These are phyloP conservation scores for Anthostomella pinea DNA, from an alignment of 2,329 filamentous ascomycete genomes.

Conservation along the genomic window DNA sequence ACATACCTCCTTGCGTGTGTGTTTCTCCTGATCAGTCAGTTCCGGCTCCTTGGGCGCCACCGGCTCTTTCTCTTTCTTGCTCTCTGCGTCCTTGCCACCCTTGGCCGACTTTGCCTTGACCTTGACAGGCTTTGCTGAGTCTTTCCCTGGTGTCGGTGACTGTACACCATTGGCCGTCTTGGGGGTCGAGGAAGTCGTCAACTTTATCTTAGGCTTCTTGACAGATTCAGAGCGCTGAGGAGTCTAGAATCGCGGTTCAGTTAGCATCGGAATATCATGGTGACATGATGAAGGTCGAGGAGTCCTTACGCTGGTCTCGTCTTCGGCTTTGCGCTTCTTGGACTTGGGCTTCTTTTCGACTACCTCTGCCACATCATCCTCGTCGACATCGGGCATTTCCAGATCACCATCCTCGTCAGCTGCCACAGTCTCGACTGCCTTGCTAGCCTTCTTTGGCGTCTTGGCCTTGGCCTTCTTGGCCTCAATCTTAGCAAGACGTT, in stretches of 20 bases:
- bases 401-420: constrained; percentile 56
- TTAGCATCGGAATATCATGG: constrained; percentile 2
- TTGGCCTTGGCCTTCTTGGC: constrained; percentile 30
- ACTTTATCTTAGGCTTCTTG: constrained; percentile 67
- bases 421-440: constrained; percentile 45
- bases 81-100: constrained; percentile 36
- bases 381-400: constrained; percentile 61
- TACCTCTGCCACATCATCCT: constrained; percentile 45
- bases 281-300: constrained; percentile 9
- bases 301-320: constrained; percentile 64
- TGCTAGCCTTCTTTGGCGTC: constrained; percentile 40
- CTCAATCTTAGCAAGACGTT: constrained; percentile 57
- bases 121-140: constrained; percentile 52
- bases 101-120: constrained; percentile 54
- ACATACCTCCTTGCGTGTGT: constrained; percentile 57
- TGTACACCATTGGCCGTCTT: constrained; percentile 65
- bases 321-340: constrained; percentile 86
- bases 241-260: constrained; percentile 36
- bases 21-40: constrained; percentile 56
- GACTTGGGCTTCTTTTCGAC: constrained; percentile 45
- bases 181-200: constrained; percentile 62
- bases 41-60: constrained; percentile 53
- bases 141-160: constrained; percentile 34
- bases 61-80: constrained; percentile 53
- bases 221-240: constrained; percentile 59